These are phyloP conservation scores for Phytophthora capsici DNA, from an alignment of 352 stramenopile genomes.

Conservation along the genomic window DNA sequence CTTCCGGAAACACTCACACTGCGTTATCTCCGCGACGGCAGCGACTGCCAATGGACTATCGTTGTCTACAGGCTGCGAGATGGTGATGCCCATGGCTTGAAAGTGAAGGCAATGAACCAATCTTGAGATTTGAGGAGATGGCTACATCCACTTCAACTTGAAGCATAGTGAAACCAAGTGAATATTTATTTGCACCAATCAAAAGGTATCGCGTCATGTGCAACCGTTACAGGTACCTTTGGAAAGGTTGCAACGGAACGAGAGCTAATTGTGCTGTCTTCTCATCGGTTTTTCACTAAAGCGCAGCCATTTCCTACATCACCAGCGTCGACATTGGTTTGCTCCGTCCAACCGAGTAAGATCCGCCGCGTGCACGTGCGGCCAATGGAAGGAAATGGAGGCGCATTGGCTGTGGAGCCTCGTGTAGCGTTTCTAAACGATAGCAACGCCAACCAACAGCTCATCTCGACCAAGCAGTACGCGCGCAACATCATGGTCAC, in stretches of 20 bases:
- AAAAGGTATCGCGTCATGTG: not conserved
- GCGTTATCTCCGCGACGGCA: slow-evolving; percentile 62
- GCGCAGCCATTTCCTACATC: slow-evolving; percentile 12
- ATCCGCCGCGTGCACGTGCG: slow-evolving; percentile 23
- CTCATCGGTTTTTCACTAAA: slow-evolving; percentile 27
- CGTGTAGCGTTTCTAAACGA: slow-evolving; percentile 68
- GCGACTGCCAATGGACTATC: slow-evolving; percentile 54
- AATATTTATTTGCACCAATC: slow-evolving; percentile 10
- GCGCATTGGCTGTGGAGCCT: slow-evolving; percentile 34
- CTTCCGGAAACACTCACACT: slow-evolving; percentile 41
- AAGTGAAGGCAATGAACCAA: not conserved
- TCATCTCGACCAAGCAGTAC: slow-evolving; percentile 55
- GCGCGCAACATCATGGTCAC: slow-evolving; percentile 86
- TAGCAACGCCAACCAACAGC: slow-evolving; percentile 54
- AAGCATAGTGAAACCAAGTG: not conserved
- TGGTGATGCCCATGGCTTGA: slow-evolving; percentile 30
- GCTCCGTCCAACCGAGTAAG: not conserved
- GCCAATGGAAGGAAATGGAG: slow-evolving; percentile 24
- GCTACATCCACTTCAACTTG: slow-evolving; percentile 30
- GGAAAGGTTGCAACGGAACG: slow-evolving; percentile 10
- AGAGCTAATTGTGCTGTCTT: too few relatives aligned
- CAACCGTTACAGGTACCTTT: slow-evolving; percentile 12
- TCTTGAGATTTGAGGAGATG: slow-evolving; percentile 4
- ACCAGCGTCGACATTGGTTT: slow-evolving; percentile 20
- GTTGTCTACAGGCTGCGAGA: slow-evolving; percentile 36